phyloP scores from a whole-genome alignment of 148 eudicot species.

The Camellia japonica region DNA sequence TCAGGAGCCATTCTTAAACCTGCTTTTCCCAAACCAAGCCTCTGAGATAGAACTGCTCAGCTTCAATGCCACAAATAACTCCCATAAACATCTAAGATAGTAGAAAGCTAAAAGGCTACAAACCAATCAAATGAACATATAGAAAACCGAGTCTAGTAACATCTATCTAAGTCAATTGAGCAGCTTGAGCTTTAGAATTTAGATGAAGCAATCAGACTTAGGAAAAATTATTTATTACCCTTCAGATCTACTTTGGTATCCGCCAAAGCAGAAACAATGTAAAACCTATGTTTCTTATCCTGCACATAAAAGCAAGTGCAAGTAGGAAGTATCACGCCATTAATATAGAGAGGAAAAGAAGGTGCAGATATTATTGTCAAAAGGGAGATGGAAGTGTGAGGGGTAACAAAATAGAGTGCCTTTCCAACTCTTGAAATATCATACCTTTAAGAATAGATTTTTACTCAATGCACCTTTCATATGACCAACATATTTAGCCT shows the following conservation, averaged over 20 bases:
- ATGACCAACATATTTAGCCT: constrained; percentile 77
- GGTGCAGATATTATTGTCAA: background rate
- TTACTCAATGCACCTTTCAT: constrained; percentile 77
- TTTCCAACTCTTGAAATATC: constrained; percentile 8
- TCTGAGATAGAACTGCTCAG: constrained; percentile 87
- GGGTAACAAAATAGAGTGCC: background rate
- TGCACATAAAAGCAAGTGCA: constrained; percentile 24
- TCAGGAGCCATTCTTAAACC: constrained; percentile 98
- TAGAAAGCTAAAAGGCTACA: background rate
- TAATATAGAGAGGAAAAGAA: constrained; percentile 2
- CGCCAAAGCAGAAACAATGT: constrained; percentile 74
- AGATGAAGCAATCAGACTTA: background rate
- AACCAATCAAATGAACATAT: background rate
- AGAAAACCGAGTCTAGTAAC: background rate
- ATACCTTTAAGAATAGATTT: constrained; percentile 87
- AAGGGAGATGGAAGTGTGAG: background rate
- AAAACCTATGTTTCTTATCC: constrained; percentile 87
- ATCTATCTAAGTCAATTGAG: background rate
- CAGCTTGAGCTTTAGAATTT: background rate
- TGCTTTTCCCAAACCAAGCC: constrained; percentile 97
- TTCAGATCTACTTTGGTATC: constrained; percentile 90
- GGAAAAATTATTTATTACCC: constrained; percentile 38
- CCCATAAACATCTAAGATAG: constrained; percentile 27
- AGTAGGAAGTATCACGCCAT: constrained; percentile 4
- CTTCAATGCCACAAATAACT: constrained; percentile 35